Evolutionary conservation across 139 green algal species (phyloP), one percentile per base, ranked within the genome.

Genomic region (Coelastrella sp.): DNA sequence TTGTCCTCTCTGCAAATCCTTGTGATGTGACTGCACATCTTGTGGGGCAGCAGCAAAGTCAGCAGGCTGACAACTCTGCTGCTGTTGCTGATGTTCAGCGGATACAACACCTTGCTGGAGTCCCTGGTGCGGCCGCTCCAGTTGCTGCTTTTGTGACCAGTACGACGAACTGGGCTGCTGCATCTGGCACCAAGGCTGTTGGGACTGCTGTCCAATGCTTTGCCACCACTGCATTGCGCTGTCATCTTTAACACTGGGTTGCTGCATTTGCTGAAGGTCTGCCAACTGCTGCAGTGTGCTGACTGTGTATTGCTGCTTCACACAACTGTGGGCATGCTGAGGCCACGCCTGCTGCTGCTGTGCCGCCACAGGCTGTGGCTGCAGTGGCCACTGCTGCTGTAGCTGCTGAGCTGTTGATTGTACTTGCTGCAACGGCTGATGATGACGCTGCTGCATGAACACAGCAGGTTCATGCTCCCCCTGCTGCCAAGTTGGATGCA

Each of bases 21-120:
- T 86, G 56, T 90, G 92, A 7, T 75, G 74, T 7, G 90, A 23
- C 32, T 76, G 59, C 19, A 93, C 60, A 23, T 90, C 66, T 10
- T 13, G 23, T 54, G 66, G 19, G 32, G 14, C n/a, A 59, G 14
- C 80, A 73, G 79, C 79, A 47, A 47, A 86, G 20, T 32, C 17
- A 22, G 68, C 80, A 75, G 23, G 60, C 17, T n/a, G 65, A 56
- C 71, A 57, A 20, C 11, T 57, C 7, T 81, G 80, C 54, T 77
- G 60, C 80, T 77, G 32, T 71, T 56, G 71, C 68, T 23, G 78
- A 22, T 80, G 57, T 7, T 75, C 60, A 76, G 59, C 0, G 23
- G 22, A 20, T 54, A 73, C 54, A 61, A 64, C 78, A 47, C 56
- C n/a, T 84, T 87, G 81, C 16, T 87, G 59, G 16, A 66, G 11